Percentiles rank a stretch among this genome's conserved stretches.
These are phyloP conservation scores for Luvunga scandens DNA, from an alignment of 345 rosid species.

Conservation along the genomic window DNA sequence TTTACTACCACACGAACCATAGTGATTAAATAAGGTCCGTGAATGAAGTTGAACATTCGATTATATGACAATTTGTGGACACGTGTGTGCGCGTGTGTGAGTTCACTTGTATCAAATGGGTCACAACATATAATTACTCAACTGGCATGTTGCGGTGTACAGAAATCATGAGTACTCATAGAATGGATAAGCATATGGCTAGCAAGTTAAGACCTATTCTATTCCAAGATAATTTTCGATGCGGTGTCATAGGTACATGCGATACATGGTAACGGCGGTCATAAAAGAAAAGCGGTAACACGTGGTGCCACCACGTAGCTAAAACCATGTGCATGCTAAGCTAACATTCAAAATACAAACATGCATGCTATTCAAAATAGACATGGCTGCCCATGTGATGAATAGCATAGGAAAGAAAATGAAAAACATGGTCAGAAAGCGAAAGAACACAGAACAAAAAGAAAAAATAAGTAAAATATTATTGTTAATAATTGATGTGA, in stretches of 20 bases:
- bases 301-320: neutral
- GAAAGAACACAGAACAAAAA: neutral
- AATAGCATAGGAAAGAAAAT: neutral
- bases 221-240: neutral
- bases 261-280: neutral
- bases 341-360: neutral
- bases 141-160: no score
- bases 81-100: no score
- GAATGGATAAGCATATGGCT: no score
- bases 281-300: neutral
- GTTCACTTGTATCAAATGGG: no score
- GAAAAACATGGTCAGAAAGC: neutral
- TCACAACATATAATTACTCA: no score
- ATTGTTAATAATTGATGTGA: neutral
- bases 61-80: no score
- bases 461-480: no score
- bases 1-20: no score
- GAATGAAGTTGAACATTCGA: no score
- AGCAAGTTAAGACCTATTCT: no score
- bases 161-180: no score
- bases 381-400: slow-evolving; percentile 28
- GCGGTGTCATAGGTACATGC: neutral
- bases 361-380: neutral
- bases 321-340: slow-evolving; percentile 4
- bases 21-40: no score